Percentiles rank a stretch among this genome's conserved stretches.
These are phyloP conservation scores for Berkeleyomyces rouxiae DNA, from an alignment of 2,329 filamentous ascomycete species.

Conservation along the genomic window DNA sequence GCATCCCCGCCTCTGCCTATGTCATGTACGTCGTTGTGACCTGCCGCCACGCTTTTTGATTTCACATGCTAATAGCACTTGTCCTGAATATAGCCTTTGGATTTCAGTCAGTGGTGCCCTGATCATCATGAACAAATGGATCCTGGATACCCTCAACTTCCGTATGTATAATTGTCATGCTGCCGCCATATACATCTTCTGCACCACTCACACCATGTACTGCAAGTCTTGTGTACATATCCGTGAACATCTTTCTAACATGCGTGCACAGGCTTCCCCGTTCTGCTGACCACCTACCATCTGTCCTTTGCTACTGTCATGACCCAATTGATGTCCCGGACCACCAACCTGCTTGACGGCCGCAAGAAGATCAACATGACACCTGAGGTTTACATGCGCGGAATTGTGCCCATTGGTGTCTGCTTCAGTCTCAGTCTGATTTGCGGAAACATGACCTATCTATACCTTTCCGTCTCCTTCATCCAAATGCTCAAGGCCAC, in stretches of 20 bases:
- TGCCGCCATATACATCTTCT: background rate
- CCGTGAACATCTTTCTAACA: slow-evolving; percentile 20
- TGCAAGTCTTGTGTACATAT: background rate
- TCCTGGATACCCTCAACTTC: slow-evolving; percentile 73
- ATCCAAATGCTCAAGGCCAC: slow-evolving; percentile 99
- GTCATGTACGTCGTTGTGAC: slow-evolving; percentile 39
- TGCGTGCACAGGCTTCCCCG: slow-evolving; percentile 40
- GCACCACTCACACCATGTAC: background rate
- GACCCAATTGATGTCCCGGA: slow-evolving; percentile 84
- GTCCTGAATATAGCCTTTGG: slow-evolving; percentile 34
- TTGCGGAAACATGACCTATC: slow-evolving; percentile 87
- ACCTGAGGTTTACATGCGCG: slow-evolving; percentile 76
- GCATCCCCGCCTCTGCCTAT: slow-evolving; percentile 71
- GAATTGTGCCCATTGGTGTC: slow-evolving; percentile 84
- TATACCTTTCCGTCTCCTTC: slow-evolving; percentile 89
- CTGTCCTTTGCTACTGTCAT: slow-evolving; percentile 81
- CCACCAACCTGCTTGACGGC: slow-evolving; percentile 77
- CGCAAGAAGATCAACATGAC: slow-evolving; percentile 97
- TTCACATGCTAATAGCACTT: slow-evolving; percentile 3
- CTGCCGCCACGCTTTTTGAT: background rate
- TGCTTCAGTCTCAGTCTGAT: slow-evolving; percentile 96
- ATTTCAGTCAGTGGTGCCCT: slow-evolving; percentile 84
- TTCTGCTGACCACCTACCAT: slow-evolving; percentile 92
- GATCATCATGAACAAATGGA: slow-evolving; percentile 99
- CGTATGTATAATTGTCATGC: slow-evolving; percentile 22